Percentiles rank a stretch among this genome's conserved stretches.
phyloP scores from a whole-genome alignment of 257 asterid species.

The Lithospermum erythrorhizon region DNA sequence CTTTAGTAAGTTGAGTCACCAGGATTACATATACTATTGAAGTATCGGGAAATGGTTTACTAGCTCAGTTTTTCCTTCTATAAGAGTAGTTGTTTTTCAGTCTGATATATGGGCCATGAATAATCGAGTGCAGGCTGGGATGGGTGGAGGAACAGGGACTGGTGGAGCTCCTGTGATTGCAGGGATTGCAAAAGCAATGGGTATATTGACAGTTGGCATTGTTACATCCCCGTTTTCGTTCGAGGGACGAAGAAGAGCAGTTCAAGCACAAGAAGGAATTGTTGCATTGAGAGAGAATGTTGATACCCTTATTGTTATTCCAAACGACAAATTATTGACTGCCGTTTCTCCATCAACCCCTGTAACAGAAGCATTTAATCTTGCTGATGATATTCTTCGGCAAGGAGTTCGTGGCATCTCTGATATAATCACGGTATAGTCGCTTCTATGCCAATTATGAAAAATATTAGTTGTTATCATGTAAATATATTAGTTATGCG shows the following conservation, averaged over 20 bases:
- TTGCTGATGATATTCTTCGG: slow-evolving; percentile 95
- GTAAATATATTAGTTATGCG: too few species aligned
- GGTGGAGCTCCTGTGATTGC: slow-evolving; percentile 98
- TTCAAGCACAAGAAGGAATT: slow-evolving; percentile 98
- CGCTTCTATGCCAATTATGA: background rate
- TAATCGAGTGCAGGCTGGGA: slow-evolving; percentile 66
- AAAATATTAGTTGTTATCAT: background rate
- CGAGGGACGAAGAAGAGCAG: slow-evolving; percentile 91
- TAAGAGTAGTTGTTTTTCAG: background rate
- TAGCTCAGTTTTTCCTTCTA: background rate
- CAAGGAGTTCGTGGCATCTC: slow-evolving; percentile 99
- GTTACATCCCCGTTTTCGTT: slow-evolving; percentile 93
- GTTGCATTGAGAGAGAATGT: slow-evolving; percentile 89
- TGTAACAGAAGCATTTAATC: slow-evolving; percentile 91
- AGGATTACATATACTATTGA: background rate
- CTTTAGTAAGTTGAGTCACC: background rate
- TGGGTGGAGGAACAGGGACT: slow-evolving; percentile 99
- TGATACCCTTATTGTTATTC: slow-evolving; percentile 88
- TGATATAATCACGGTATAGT: slow-evolving; percentile 71
- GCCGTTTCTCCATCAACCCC: slow-evolving; percentile 95
- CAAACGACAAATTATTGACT: slow-evolving; percentile 77
- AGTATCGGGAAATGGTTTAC: background rate
- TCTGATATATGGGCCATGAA: background rate
- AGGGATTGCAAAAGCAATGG: slow-evolving; percentile 83
- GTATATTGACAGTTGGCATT: slow-evolving; percentile 92